Evolutionary conservation across 306 rosid species (phyloP).

Genomic region (Casuarina cunninghamiana): DNA sequence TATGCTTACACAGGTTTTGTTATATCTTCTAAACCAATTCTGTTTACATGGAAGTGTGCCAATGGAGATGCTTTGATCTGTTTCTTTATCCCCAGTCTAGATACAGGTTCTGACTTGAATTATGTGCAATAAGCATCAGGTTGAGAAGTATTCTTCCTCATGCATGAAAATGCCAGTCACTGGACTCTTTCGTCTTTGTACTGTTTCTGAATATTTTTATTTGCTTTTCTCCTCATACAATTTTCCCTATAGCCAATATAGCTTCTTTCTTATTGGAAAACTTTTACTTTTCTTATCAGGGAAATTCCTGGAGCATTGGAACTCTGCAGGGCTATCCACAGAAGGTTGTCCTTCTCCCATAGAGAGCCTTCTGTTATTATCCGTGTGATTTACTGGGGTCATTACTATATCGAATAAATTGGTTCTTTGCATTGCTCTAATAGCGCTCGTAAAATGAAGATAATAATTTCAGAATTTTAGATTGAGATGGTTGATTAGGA

Average conservation of each 20-base stretch:
- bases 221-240: not conserved
- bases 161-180: not conserved
- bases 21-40: not conserved
- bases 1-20: not conserved
- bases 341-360: slow-evolving; percentile 46
- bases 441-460: not conserved
- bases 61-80: not conserved
- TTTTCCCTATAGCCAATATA: not conserved
- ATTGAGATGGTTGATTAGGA: not conserved
- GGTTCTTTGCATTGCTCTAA: not conserved
- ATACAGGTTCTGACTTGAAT: not conserved
- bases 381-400: not conserved
- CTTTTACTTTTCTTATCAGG: slow-evolving; percentile 40
- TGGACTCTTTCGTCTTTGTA: not conserved
- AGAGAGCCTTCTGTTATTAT: slow-evolving; percentile 1
- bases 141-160: not conserved
- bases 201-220: not conserved
- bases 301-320: slow-evolving; percentile 76
- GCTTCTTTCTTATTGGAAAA: not conserved
- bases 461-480: not conserved
- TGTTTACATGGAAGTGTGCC: not conserved
- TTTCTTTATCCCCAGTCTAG: slow-evolving; percentile 1
- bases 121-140: not conserved
- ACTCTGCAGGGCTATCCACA: slow-evolving; percentile 59
- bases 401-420: not conserved